These are phyloP conservation scores for Hansenula lynferdii DNA, from an alignment of 1,139 yeast genomes.

Conservation along the genomic window DNA sequence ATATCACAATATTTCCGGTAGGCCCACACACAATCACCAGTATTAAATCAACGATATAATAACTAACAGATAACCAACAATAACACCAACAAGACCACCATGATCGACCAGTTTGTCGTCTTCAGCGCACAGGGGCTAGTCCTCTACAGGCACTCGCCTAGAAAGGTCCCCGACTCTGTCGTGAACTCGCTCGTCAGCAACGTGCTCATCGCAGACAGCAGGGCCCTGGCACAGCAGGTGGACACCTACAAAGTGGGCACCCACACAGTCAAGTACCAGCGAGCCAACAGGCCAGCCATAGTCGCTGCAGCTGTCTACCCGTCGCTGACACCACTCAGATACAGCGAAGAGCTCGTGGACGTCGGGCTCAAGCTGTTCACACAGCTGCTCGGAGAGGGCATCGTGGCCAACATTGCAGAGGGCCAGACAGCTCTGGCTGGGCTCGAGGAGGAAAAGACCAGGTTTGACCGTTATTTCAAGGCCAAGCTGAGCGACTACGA, in stretches of 20 bases:
- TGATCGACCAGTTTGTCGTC: slow-evolving; percentile 53
- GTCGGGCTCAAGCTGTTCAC: slow-evolving; percentile 25
- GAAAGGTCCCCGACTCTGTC: slow-evolving; percentile 37
- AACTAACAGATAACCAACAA: too few species aligned
- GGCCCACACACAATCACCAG: too few species aligned
- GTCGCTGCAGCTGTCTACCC: slow-evolving; percentile 28
- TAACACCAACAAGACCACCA: too few species aligned
- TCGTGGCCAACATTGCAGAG: slow-evolving; percentile 23
- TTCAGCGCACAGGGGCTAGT: slow-evolving; percentile 58
- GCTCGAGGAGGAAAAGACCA: slow-evolving; percentile 24
- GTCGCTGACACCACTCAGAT: slow-evolving; percentile 26
- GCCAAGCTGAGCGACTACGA: slow-evolving; percentile 26
- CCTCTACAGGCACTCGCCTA: slow-evolving; percentile 43
- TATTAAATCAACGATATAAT: too few species aligned
- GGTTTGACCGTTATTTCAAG: slow-evolving; percentile 27
- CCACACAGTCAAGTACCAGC: slow-evolving; percentile 28
- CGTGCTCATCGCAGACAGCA: slow-evolving; percentile 36
- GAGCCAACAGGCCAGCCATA: slow-evolving; percentile 21
- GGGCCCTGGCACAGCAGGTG: slow-evolving; percentile 24
- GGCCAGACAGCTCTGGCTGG: slow-evolving; percentile 23
- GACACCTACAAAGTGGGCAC: slow-evolving; percentile 29
- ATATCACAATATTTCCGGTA: too few species aligned
- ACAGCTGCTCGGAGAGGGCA: slow-evolving; percentile 25
- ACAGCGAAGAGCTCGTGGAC: slow-evolving; percentile 29
- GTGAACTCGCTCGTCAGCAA: slow-evolving; percentile 47